Percentiles rank a stretch among this genome's conserved stretches.
phyloP scores from a whole-genome alignment of 345 rosid genomes.

The Brassica rapa region DNA sequence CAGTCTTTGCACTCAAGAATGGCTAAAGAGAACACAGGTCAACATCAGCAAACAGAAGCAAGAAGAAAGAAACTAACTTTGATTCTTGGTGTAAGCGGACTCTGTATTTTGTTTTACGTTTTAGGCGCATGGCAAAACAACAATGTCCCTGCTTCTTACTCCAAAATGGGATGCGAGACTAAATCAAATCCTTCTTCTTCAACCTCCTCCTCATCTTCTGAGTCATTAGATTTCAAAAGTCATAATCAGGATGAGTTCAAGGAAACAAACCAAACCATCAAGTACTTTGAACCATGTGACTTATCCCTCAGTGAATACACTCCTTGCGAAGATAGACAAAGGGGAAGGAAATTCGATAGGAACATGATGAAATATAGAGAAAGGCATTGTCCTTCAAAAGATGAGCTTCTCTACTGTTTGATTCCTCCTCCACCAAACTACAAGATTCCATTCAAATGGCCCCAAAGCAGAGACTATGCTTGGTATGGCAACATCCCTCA shows the following conservation, averaged over 20 bases:
- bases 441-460: slow-evolving; percentile 96
- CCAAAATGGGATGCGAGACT: slow-evolving; percentile 50
- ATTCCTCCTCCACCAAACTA: slow-evolving; percentile 96
- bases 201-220: slow-evolving; percentile 32
- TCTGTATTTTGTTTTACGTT: slow-evolving; percentile 77
- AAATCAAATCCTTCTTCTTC: slow-evolving; percentile 30
- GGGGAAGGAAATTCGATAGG: slow-evolving; percentile 78
- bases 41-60: slow-evolving; percentile 50
- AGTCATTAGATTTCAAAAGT: slow-evolving; percentile 66
- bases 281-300: slow-evolving; percentile 64
- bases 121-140: slow-evolving; percentile 86
- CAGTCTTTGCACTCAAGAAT: slow-evolving; percentile 23
- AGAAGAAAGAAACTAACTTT: slow-evolving; percentile 75
- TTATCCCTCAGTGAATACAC: slow-evolving; percentile 76
- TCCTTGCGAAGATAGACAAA: slow-evolving; percentile 74
- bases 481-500: slow-evolving; percentile 98
- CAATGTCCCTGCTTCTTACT: slow-evolving; percentile 38
- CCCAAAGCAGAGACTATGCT: slow-evolving; percentile 90
- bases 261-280: slow-evolving; percentile 38
- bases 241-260: slow-evolving; percentile 64
- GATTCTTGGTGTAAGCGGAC: slow-evolving; percentile 75
- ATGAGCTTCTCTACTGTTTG: slow-evolving; percentile 68
- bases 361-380: slow-evolving; percentile 84
- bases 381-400: slow-evolving; percentile 86
- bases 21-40: slow-evolving; percentile 44